Base-by-base conservation (phyloP, 805 yeast genomes). In the Limtongia smithiae region DNA sequence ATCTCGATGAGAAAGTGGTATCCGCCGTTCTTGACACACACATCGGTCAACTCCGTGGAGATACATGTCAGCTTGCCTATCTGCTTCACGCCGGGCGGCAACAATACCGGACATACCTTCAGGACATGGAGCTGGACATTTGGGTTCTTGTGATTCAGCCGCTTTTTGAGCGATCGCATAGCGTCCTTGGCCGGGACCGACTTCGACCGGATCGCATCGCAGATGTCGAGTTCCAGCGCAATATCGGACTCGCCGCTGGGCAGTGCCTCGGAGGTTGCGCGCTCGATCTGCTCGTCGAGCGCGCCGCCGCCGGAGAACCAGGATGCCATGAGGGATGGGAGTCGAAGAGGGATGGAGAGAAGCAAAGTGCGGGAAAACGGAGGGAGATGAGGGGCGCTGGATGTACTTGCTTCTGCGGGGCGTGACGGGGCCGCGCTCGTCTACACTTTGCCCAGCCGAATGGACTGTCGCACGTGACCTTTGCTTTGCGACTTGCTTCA, bases 11-110 rank as follows among this genome's bases (percentile, higher is more conserved):
- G 72, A 60, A 93, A 90, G 60, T 87, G 95, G 41, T 74, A 73
- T 6, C 98, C 98, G 40, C 96, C 90, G 65, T 93, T 93, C 68
- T 93, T 93, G 47, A 91, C 83, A 68, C 96, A 85, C 39, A 87
- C 76, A 60, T 93, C 97, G 28, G 83, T 73, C 54, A 93, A 71
- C 62, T 83, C 12, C 12, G 33, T 12, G 33, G 12, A 30, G 33
- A 8, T 28, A 28, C 11, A 8, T 28, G 11, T 8, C 31, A 28
- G 11, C 31, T 8, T 14, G 22, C 15, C 31, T 8, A 36, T 14
- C 21, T 3, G n/a, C 17, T 15, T 11, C 8, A 27, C 18, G 12
- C 3, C 2, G 20, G 38, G 27, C 15, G 12, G 15, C 24, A n/a
- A 39, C 14, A 9, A 12, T 7, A 12, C 22, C 18, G 22, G 4